Evolutionary conservation across 2,329 filamentous ascomycete species (phyloP), one percentile per base, ranked within the genome.

Genomic region (Hymenoscyphus salicellus): DNA sequence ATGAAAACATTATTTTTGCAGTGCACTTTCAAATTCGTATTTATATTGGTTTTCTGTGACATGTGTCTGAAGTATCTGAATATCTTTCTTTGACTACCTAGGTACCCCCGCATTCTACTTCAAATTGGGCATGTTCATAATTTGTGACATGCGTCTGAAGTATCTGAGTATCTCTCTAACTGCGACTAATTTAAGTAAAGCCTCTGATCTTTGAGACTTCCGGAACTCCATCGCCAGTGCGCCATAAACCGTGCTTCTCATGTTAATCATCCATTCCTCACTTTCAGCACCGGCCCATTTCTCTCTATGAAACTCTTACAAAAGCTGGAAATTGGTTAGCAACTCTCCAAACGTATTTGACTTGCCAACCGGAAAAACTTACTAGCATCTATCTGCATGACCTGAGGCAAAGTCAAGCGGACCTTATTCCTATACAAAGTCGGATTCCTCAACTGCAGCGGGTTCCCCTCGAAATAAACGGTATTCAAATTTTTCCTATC

Each of bases 331-430:
- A 20, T 36, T 3, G 36, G 36, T 61, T 61, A 64, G 20, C 36
- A 60, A 23, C 7, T 20, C 16, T 49, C 5, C 17, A 16, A 8
- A 63, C 20, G 33, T n/a, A 17, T 20, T 26, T 5, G 14, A 8
- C 5, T 17, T 1, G 26, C 2, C 2, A 5, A 43, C 52, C 36
- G 43, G 14, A 52, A 66, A 28, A 41, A 91, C 93, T 87, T 83
- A 97, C 94, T 96, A 65, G 95, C 95, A 85, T 99, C 95, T 76
- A 99, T 97, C 81, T 99, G 93, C 75, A 86, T 86, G 61, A 99
- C 81, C 77, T 95, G 90, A 64, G 95, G 95, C 77, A 99, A 78
- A 38, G 93, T 90, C 76, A 99, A 79, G 65, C 89, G 85, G 55
- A 99, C 87, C 79, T 99, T 99, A 79, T 97, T 98, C 73, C 95